Conservation (phyloP, 2,329 filamentous ascomycete genomes). For the Nigrograna mackinnonii region DNA sequence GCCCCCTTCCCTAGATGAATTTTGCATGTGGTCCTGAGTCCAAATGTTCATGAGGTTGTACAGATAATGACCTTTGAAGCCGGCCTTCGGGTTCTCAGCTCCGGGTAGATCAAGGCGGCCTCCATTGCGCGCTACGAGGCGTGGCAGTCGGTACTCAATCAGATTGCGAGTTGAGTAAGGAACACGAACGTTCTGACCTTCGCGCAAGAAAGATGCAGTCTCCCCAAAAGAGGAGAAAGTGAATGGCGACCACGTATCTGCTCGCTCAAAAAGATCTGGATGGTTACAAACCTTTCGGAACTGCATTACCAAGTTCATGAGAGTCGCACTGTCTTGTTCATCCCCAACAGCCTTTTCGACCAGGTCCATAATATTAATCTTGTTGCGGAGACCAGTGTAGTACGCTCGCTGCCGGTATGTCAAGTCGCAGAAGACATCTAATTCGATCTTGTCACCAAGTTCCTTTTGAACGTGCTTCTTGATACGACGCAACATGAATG, state of each 20-base stretch:
- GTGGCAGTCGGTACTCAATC: conserved; percentile 83
- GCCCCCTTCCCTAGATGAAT: conserved; percentile 63
- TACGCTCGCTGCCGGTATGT: conserved; percentile 95
- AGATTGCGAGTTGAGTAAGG: conserved; percentile 85
- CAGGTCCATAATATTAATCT: conserved; percentile 98
- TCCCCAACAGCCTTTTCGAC: conserved; percentile 97
- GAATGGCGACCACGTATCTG: conserved; percentile 86
- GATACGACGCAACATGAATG: conserved; percentile 98
- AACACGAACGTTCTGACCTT: conserved; percentile 78
- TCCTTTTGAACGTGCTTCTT: conserved; percentile 99
- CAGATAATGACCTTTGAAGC: conserved; percentile 79
- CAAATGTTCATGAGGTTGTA: conserved; percentile 88
- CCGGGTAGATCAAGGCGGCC: conserved; percentile 77
- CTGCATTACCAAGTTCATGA: conserved; percentile 99
- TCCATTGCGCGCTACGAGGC: conserved; percentile 78
- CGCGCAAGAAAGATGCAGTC: conserved; percentile 91
- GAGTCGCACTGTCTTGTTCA: conserved; percentile 89
- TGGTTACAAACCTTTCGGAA: conserved; percentile 99
- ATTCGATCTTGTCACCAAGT: conserved; percentile 96
- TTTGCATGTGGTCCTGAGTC: conserved; percentile 75
- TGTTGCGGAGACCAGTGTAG: conserved; percentile 89
- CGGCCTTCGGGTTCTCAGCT: conserved; percentile 72
- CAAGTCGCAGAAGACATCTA: conserved; percentile 94
- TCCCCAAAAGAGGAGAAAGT: conserved; percentile 88
- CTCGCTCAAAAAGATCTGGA: conserved; percentile 93